phyloP scores from a whole-genome alignment of 176 grass and related monocot species.

The Cymbopogon citratus region DNA sequence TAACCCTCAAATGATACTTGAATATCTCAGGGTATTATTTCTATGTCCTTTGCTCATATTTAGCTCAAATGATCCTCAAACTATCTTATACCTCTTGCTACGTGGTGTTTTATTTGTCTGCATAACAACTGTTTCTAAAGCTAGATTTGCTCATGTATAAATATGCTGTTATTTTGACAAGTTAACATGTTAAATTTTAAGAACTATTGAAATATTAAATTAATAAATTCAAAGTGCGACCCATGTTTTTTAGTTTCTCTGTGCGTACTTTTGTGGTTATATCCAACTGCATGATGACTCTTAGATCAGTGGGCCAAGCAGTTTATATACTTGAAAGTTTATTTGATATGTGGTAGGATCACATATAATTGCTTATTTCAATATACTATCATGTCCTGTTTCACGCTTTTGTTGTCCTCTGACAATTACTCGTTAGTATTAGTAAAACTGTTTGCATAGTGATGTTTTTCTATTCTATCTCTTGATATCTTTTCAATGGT shows the following conservation, averaged over 20 bases:
- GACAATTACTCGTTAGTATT: neutral
- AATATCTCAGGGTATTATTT: constrained; percentile 83
- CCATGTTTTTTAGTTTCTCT: neutral
- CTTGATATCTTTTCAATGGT: constrained; percentile 6
- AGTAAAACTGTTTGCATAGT: constrained; percentile 11
- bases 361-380: neutral
- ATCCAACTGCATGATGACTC: constrained; percentile 10
- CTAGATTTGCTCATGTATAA: neutral
- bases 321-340: constrained; percentile 3
- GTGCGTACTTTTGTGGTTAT: constrained; percentile 8
- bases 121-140: neutral
- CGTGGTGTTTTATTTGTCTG: constrained; percentile 12
- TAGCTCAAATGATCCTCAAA: neutral
- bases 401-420: constrained; percentile 14
- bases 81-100: constrained; percentile 8
- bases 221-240: neutral
- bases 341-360: constrained; percentile 3
- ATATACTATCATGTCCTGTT: neutral
- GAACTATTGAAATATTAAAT: neutral
- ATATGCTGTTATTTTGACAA: neutral
- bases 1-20: constrained; percentile 78
- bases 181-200: neutral
- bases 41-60: constrained; percentile 1
- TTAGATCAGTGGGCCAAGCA: neutral
- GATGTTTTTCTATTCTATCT: constrained; percentile 16